Percentiles rank a stretch among this genome's conserved stretches.
Conservation (phyloP, 345 rosid species). For the Viola odorata region DNA sequence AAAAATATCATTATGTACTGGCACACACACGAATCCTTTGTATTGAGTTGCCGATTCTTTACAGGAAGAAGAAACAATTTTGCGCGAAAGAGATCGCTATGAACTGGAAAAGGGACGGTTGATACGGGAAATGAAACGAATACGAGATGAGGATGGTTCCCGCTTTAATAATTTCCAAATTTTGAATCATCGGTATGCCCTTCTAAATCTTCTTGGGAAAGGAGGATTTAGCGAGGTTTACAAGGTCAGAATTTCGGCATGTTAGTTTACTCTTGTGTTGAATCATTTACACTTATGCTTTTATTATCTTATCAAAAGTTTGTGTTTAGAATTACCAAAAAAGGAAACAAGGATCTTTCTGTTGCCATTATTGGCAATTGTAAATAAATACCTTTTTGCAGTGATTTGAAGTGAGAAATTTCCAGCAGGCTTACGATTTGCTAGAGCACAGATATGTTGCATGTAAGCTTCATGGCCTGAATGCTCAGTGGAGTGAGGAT, state of each 20-base stretch:
- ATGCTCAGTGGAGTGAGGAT: conserved; percentile 99
- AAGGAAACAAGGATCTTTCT: conserved; percentile 17
- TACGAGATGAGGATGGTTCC: conserved; percentile 97
- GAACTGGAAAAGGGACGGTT: conserved; percentile 95
- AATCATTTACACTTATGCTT: conserved; percentile 6
- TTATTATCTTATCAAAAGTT: conserved; percentile 5
- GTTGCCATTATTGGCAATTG: conserved; percentile 56
- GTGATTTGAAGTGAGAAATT: conserved; percentile 62
- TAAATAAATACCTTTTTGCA: conserved; percentile 48
- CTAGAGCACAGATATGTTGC: conserved; percentile 94
- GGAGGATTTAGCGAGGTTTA: conserved; percentile 99
- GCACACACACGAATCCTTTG: too few relatives aligned
- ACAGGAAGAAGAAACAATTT: conserved; percentile 83
- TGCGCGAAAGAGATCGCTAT: conserved; percentile 97
- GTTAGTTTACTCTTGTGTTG: conserved; percentile 15
- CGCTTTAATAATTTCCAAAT: conserved; percentile 96
- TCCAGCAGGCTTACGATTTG: conserved; percentile 97
- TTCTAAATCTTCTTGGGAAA: conserved; percentile 93
- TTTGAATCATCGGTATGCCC: conserved; percentile 80
- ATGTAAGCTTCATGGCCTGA: conserved; percentile 95
- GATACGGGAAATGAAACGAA: conserved; percentile 95
- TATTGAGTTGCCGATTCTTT: conserved; percentile 17
- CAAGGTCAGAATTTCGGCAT: conserved; percentile 64
- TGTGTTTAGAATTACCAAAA: conserved; percentile 5
- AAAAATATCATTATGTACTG: not conserved